Evolutionary conservation across 768 basidiomycete species (phyloP).

Genomic region (Kwoniella heveanensis): DNA sequence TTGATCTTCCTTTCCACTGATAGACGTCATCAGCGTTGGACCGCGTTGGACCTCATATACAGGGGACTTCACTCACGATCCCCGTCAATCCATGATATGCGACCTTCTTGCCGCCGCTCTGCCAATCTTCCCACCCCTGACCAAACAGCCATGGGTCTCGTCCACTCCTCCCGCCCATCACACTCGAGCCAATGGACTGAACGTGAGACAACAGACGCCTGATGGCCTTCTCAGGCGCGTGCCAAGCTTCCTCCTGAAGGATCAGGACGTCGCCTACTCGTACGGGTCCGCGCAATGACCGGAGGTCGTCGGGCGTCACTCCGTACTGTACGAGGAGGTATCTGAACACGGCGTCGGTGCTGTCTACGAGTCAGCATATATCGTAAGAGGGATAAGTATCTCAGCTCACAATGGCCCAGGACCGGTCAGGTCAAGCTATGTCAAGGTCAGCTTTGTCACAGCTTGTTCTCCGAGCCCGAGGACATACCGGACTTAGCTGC

Average conservation of each 20-base stretch:
- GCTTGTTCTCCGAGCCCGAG: neutral
- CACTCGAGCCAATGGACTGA: neutral
- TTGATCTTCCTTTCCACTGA: neutral
- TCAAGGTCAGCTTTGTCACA: neutral
- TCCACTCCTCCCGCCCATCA: neutral
- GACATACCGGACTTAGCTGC: conserved; percentile 21
- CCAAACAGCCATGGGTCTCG: conserved; percentile 26
- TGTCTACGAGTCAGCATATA: neutral
- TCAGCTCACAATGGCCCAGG: conserved; percentile 36
- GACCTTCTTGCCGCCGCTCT: conserved; percentile 24
- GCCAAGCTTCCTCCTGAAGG: conserved; percentile 27
- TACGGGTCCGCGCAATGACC: conserved; percentile 20
- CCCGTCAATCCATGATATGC: conserved; percentile 29
- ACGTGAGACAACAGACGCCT: conserved; percentile 8
- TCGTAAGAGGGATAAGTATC: neutral
- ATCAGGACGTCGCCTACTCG: conserved; percentile 35
- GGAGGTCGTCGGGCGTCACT: conserved; percentile 21
- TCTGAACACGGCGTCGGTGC: conserved; percentile 37
- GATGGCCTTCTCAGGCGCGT: conserved; percentile 25
- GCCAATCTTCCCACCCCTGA: conserved; percentile 21
- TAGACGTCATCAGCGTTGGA: neutral
- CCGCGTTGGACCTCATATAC: neutral
- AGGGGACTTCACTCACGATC: conserved; percentile 15
- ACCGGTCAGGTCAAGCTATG: conserved; percentile 32
- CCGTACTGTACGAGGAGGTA: conserved; percentile 35